Percentiles rank a stretch among this genome's conserved stretches.
Conservation (phyloP, 306 rosid species). For the Gynostemma pentaphyllum region DNA sequence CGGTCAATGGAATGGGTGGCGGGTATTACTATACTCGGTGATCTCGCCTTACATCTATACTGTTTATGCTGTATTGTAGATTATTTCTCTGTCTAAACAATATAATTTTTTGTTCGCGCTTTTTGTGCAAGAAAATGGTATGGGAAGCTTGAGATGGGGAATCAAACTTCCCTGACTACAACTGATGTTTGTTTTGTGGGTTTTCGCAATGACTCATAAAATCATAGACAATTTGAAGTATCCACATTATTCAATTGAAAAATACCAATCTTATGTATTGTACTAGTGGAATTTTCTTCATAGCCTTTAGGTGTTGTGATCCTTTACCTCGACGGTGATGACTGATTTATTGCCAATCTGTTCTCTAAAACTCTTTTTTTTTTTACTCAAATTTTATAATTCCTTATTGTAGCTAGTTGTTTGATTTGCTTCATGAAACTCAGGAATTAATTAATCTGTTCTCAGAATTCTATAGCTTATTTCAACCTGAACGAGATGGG, state of each 20-base stretch:
- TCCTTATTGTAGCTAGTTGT: conserved; percentile 7
- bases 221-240: background rate
- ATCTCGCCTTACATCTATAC: conserved; percentile 20
- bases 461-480: no score
- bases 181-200: conserved; percentile 2
- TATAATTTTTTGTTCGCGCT: conserved; percentile 36
- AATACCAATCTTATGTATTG: background rate
- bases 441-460: background rate
- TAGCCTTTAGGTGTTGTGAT: background rate
- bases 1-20: conserved; percentile 71
- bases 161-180: conserved; percentile 2
- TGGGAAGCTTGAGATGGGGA: conserved; percentile 17
- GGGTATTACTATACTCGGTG: conserved; percentile 81
- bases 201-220: conserved; percentile 1
- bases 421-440: background rate
- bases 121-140: conserved; percentile 30
- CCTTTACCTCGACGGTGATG: background rate
- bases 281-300: background rate
- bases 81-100: conserved; percentile 23
- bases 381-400: background rate
- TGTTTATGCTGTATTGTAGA: conserved; percentile 35
- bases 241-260: background rate
- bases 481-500: no score
- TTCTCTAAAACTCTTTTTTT: background rate
- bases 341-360: background rate